A percentile compares a stretch with the other conserved stretches of the same genome.
These are phyloP conservation scores for Ophiostoma ips DNA, from an alignment of 2,329 filamentous ascomycete species.

Conservation along the genomic window DNA sequence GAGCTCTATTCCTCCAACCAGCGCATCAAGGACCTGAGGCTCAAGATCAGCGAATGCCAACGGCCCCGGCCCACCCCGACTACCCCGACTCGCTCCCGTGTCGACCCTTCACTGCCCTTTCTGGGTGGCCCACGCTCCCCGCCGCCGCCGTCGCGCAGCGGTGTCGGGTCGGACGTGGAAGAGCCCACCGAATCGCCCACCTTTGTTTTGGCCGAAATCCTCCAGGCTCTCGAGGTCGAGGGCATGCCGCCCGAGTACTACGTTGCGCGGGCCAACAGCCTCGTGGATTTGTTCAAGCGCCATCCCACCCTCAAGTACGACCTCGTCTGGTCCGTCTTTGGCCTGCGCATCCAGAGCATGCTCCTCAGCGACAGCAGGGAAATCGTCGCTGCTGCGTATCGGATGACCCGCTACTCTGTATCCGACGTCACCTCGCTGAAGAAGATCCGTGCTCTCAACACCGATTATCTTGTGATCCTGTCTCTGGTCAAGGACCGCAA, in stretches of 20 bases:
- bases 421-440: slow-evolving; percentile 81
- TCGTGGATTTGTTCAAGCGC: slow-evolving; percentile 93
- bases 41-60: slow-evolving; percentile 47
- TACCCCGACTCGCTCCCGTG: slow-evolving; percentile 39
- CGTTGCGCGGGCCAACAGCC: slow-evolving; percentile 75
- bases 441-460: slow-evolving; percentile 77
- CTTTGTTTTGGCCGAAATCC: slow-evolving; percentile 74
- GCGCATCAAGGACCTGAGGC: slow-evolving; percentile 47
- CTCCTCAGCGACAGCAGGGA: slow-evolving; percentile 90
- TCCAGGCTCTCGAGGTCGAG: slow-evolving; percentile 78
- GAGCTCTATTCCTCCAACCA: slow-evolving; percentile 82
- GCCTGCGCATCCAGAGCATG: slow-evolving; percentile 87
- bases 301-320: slow-evolving; percentile 93
- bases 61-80: slow-evolving; percentile 32
- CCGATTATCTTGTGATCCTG: slow-evolving; percentile 80
- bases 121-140: slow-evolving; percentile 39
- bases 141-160: slow-evolving; percentile 39
- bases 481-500: slow-evolving; percentile 93
- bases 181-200: slow-evolving; percentile 74
- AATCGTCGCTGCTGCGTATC: slow-evolving; percentile 86
- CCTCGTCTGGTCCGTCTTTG: slow-evolving; percentile 89
- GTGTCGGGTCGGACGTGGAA: slow-evolving; percentile 48
- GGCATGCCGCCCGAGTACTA: slow-evolving; percentile 91
- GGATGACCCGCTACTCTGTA: slow-evolving; percentile 86
- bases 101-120: slow-evolving; percentile 29